A percentile compares a stretch with the other conserved stretches of the same genome.
Conservation (phyloP, 2,329 filamentous ascomycete species). For the Calonectria hawksworthii region DNA sequence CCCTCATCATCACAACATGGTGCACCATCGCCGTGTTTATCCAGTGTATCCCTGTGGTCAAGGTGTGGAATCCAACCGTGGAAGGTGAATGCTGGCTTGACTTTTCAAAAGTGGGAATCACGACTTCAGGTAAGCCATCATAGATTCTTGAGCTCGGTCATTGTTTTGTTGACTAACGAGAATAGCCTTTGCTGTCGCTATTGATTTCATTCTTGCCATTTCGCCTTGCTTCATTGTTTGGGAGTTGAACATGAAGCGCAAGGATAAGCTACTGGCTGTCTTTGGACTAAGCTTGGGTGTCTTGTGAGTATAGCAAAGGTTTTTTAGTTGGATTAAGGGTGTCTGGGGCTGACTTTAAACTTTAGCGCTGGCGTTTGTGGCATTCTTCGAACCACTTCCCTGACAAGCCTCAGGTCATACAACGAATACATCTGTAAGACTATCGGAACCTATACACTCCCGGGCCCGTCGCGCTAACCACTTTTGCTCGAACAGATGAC, state of each 20-base stretch:
- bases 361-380: constrained; percentile 30
- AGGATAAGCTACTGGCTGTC: constrained; percentile 46
- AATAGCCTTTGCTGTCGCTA: constrained; percentile 32
- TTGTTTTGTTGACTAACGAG: background rate
- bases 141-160: background rate
- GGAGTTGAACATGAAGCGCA: constrained; percentile 44
- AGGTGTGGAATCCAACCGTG: constrained; percentile 35
- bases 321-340: too few relatives aligned
- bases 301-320: constrained; percentile 37
- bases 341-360: background rate
- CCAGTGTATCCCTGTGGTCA: constrained; percentile 43
- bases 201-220: constrained; percentile 39
- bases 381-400: constrained; percentile 26
- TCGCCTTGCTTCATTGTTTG: constrained; percentile 45
- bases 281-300: constrained; percentile 46
- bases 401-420: constrained; percentile 22
- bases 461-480: background rate
- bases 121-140: constrained; percentile 22
- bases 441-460: background rate
- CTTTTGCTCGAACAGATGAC: constrained; percentile 14
- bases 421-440: constrained; percentile 33
- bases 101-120: constrained; percentile 25
- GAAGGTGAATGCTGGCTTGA: constrained; percentile 40
- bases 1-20: background rate
- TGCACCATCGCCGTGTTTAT: constrained; percentile 32